Base-by-base conservation (phyloP, 2,329 filamentous ascomycete species). In the Orbilia quercus region DNA sequence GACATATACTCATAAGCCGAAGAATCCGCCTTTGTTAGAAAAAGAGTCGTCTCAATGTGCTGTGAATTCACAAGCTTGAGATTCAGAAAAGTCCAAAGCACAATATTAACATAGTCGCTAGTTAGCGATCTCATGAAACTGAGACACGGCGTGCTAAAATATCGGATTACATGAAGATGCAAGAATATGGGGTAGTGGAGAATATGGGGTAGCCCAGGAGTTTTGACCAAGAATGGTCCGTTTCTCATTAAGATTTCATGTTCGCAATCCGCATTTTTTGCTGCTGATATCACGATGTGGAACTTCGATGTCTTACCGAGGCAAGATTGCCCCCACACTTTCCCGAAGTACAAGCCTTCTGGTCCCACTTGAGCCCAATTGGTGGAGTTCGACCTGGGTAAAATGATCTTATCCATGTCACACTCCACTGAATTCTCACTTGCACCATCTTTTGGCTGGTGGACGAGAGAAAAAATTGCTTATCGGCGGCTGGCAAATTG, bases 271-370 rank as follows among this genome's bases (percentile, higher is more conserved):
- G 20, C 2, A 34, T 14, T 44, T 67, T 57, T 67, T 25, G 20
- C 53, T 44, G 53, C 53, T 57, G 53, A 57, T 59, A 55, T 67
- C 63, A 67, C 63, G 36, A 51, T 53, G 28, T 40, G n/a, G 53
- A 36, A 51, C 44, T 36, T 57, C 36, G 20, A 54, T 63, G 59
- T 65, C 63, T 58, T 67, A 53, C 63, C 63, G 63, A 67, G 63
- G 63, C 18, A 44, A 16, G 18, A 42, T 5, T 20, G n/a, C 44
- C 34, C 45, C 53, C 53, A 51, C 63, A 67, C 53, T 67, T 58
- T 23, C 63, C 53, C n/a, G 22, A 45, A 67, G 53, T 44, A 34
- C 34, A 40, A 57, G 23, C 34, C 50, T 45, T 53, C 53, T 53
- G 63, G 51, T 53, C 54, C 34, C 31, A 34, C 34, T 18, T 31